Evolutionary conservation across 2,329 filamentous ascomycete species (phyloP).

Genomic region (Trichophyton mentagrophytes): DNA sequence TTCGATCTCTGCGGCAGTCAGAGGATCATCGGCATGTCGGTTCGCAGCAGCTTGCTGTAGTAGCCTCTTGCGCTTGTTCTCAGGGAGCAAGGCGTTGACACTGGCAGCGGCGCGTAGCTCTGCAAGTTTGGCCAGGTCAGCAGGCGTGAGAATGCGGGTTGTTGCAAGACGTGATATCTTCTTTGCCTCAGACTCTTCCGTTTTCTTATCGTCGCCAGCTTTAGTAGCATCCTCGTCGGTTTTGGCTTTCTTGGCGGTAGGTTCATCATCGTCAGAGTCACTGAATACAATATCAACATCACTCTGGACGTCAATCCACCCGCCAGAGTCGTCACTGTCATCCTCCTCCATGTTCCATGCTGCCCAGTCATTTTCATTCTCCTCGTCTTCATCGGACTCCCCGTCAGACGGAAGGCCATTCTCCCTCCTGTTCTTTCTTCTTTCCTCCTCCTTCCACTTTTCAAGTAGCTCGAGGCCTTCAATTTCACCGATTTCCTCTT

Average conservation of each 20-base stretch:
- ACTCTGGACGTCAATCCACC: constrained; percentile 83
- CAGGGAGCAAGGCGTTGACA: constrained; percentile 50
- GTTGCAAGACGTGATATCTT: constrained; percentile 63
- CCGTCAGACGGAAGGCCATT: constrained; percentile 52
- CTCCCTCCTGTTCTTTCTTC: constrained; percentile 56
- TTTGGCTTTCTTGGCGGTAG: constrained; percentile 51
- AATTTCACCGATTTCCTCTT: constrained; percentile 67
- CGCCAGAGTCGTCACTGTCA: constrained; percentile 59
- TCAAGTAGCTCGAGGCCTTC: constrained; percentile 85
- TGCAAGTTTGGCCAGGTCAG: constrained; percentile 85
- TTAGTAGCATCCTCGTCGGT: constrained; percentile 24
- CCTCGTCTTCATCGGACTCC: constrained; percentile 47
- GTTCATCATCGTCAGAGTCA: constrained; percentile 63
- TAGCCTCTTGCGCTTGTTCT: constrained; percentile 22
- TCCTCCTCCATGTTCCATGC: constrained; percentile 51
- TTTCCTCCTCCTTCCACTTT: constrained; percentile 87
- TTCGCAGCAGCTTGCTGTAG: constrained; percentile 37
- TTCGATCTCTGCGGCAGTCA: constrained; percentile 87
- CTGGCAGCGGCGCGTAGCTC: constrained; percentile 67
- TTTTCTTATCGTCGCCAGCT: constrained; percentile 26
- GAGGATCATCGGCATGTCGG: constrained; percentile 70
- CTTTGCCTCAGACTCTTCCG: constrained; percentile 16
- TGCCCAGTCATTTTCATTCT: constrained; percentile 44
- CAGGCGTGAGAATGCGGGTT: constrained; percentile 84
- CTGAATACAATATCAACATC: constrained; percentile 64